Evolutionary conservation across 352 stramenopile species (phyloP).

Genomic region (Phytophthora rubi): DNA sequence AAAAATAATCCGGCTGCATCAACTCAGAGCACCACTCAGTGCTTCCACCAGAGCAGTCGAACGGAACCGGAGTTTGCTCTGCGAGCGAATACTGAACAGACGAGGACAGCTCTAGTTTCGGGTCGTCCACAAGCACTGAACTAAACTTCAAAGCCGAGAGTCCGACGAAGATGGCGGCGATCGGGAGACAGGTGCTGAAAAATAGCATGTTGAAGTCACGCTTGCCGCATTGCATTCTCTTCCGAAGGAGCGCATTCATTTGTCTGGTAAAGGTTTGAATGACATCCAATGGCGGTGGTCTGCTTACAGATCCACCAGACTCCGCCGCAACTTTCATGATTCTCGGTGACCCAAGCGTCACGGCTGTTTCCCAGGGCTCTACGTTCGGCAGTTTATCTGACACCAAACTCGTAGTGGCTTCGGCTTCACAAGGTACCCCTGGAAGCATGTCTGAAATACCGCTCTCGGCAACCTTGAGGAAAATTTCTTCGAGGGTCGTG

Average conservation of each 20-base stretch:
- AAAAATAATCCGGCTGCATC: conserved; percentile 20
- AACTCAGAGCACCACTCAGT: conserved; percentile 30
- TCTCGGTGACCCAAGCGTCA: conserved; percentile 8
- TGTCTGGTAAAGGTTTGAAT: conserved; percentile 37
- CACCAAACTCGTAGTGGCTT: background rate
- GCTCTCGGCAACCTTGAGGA: conserved; percentile 86
- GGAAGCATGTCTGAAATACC: background rate
- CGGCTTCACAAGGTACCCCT: background rate
- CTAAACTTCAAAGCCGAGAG: conserved; percentile 65
- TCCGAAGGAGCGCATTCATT: conserved; percentile 62
- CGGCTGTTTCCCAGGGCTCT: conserved; percentile 9
- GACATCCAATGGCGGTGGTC: too few relatives aligned
- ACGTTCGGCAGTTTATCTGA: background rate
- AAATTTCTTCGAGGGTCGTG: conserved; percentile 91
- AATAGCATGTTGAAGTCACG: conserved; percentile 75
- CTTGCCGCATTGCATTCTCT: conserved; percentile 57
- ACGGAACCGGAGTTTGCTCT: conserved; percentile 47
- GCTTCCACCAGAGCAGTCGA: conserved; percentile 46
- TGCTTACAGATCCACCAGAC: background rate
- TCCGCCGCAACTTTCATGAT: conserved; percentile 6
- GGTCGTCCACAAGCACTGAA: conserved; percentile 57
- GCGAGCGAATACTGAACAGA: conserved; percentile 42
- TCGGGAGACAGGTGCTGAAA: conserved; percentile 75
- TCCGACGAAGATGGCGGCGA: conserved; percentile 71
- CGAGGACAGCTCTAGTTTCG: conserved; percentile 45